Conservation (phyloP, 2,329 filamentous ascomycete species). For the Calonectria hawksworthii region DNA sequence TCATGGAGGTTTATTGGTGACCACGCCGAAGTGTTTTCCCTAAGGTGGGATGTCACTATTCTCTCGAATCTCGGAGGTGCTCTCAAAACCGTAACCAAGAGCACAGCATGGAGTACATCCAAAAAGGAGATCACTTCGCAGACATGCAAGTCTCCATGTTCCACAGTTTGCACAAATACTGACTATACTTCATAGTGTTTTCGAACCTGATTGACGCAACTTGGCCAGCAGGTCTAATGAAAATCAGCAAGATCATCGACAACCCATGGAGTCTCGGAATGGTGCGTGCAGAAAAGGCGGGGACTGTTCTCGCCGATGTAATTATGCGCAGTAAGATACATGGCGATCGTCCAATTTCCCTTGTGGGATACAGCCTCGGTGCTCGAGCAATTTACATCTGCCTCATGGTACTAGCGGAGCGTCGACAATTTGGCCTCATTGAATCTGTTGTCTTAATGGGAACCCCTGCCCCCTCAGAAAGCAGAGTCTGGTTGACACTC, state of each 20-base stretch:
- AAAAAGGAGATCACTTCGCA: constrained; percentile 62
- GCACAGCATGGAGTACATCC: constrained; percentile 83
- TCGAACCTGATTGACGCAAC: constrained; percentile 69
- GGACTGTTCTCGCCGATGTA: constrained; percentile 80
- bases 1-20: constrained; percentile 85
- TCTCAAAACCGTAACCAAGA: constrained; percentile 83
- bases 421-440: constrained; percentile 86
- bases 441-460: constrained; percentile 91
- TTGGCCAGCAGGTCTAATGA: constrained; percentile 75
- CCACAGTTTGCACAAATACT: background rate
- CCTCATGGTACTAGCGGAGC: constrained; percentile 82
- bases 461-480: constrained; percentile 80
- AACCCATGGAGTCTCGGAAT: constrained; percentile 86
- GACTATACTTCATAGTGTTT: constrained; percentile 57
- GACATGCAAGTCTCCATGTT: constrained; percentile 57
- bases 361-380: constrained; percentile 87
- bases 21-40: constrained; percentile 82
- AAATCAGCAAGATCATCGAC: constrained; percentile 81
- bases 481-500: constrained; percentile 81
- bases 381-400: constrained; percentile 89
- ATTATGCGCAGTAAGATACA: constrained; percentile 83
- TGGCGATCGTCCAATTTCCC: constrained; percentile 83
- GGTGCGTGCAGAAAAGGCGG: constrained; percentile 81
- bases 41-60: constrained; percentile 86
- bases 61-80: constrained; percentile 83